Conservation (phyloP, 805 yeast species). For the Jamesozyma hellenica region DNA sequence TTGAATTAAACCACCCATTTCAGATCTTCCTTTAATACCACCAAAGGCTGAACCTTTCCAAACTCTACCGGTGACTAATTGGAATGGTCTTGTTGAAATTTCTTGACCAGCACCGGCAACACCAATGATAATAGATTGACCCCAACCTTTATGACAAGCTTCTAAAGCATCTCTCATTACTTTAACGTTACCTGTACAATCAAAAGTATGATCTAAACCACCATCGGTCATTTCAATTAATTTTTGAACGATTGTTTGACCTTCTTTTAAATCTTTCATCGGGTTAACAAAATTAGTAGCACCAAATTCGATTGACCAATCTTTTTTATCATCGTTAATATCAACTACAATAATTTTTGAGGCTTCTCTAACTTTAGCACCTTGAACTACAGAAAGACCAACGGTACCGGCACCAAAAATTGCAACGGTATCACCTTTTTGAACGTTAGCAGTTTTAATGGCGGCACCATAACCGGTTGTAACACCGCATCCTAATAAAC, state of each 20-base stretch:
- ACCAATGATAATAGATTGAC: conserved; percentile 88
- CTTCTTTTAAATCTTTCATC: conserved; percentile 51
- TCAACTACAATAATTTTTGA: conserved; percentile 77
- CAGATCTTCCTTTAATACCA: conserved; percentile 95
- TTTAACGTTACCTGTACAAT: conserved; percentile 91
- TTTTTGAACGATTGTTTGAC: conserved; percentile 68
- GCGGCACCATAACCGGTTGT: conserved; percentile 99
- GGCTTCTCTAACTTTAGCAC: conserved; percentile 79
- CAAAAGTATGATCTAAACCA: conserved; percentile 92
- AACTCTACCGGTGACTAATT: conserved; percentile 95
- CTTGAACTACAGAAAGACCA: conserved; percentile 93
- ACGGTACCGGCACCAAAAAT: conserved; percentile 98
- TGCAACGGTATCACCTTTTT: conserved; percentile 87
- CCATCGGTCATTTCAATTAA: conserved; percentile 90
- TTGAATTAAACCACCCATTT: conserved; percentile 82
- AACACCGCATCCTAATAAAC: conserved; percentile 95
- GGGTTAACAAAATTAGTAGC: conserved; percentile 95
- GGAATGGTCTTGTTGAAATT: conserved; percentile 95
- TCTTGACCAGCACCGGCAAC: conserved; percentile 98
- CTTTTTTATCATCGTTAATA: conserved; percentile 71
- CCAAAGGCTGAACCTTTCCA: conserved; percentile 99
- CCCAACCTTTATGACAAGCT: conserved; percentile 99
- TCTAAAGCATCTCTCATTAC: conserved; percentile 96
- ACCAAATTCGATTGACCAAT: conserved; percentile 82
- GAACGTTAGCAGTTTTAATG: conserved; percentile 76